A percentile compares a stretch with the other conserved stretches of the same genome.
These are phyloP conservation scores for Aegle marmelos DNA, from an alignment of 345 rosid genomes.

Conservation along the genomic window DNA sequence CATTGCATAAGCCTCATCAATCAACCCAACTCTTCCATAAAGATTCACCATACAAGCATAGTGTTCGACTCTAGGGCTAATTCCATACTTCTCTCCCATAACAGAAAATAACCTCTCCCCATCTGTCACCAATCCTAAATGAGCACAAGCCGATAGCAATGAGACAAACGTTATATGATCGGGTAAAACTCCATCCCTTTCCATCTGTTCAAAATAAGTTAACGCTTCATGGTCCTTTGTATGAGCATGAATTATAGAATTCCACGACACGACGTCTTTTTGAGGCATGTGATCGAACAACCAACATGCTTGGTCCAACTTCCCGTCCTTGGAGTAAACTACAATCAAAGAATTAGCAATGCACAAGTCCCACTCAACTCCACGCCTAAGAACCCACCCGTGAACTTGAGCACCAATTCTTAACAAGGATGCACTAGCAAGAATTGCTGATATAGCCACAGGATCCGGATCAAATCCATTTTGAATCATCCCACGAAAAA, in stretches of 20 bases:
- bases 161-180: conserved; percentile 81
- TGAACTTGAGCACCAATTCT: conserved; percentile 57
- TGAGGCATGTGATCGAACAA: conserved; percentile 64
- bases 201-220: conserved; percentile 59
- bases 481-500: conserved; percentile 51
- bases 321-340: conserved; percentile 47
- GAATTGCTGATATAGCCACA: conserved; percentile 62
- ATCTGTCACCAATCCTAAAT: conserved; percentile 54
- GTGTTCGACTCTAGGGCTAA: conserved; percentile 62
- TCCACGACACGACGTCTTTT: conserved; percentile 76
- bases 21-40: conserved; percentile 68
- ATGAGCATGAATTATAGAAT: conserved; percentile 71
- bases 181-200: conserved; percentile 37
- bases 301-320: conserved; percentile 44
- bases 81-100: conserved; percentile 47
- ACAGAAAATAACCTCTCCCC: conserved; percentile 58
- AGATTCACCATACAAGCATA: conserved; percentile 85
- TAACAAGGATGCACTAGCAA: conserved; percentile 41
- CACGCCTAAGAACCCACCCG: conserved; percentile 65
- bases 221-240: conserved; percentile 45
- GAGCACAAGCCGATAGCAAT: conserved; percentile 67
- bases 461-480: conserved; percentile 63
- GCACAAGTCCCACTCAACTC: conserved; percentile 55
- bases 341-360: conserved; percentile 67
- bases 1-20: conserved; percentile 55